Evolutionary conservation across 139 green algal genomes (phyloP).

Genomic region (Eudorina sp.): DNA sequence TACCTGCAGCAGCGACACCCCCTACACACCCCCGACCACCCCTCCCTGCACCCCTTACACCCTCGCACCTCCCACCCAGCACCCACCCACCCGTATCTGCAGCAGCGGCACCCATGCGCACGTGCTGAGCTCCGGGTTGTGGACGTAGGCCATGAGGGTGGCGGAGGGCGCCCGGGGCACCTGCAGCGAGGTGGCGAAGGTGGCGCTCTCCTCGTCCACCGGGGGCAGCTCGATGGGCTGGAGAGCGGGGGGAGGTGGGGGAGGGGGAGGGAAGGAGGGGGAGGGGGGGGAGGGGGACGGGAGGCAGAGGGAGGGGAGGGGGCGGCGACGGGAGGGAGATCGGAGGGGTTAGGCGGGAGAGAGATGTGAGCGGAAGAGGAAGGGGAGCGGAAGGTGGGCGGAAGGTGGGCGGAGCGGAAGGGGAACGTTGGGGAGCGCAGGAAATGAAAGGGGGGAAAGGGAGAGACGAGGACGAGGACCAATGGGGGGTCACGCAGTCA

Average conservation of each 20-base stretch:
- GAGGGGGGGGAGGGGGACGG: not conserved
- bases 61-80: not conserved
- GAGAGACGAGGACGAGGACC: too few species aligned
- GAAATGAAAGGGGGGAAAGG: too few species aligned
- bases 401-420: too few species aligned
- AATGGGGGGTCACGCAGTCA: too few species aligned
- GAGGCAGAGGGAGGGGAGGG: not conserved
- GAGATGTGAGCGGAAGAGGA: too few species aligned
- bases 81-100: constrained; percentile 35
- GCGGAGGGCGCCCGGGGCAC: constrained; percentile 21
- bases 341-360: too few species aligned
- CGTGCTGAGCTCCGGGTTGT: not conserved
- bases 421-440: too few species aligned
- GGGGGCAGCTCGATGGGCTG: constrained; percentile 34
- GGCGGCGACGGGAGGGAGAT: too few species aligned
- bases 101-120: constrained; percentile 58
- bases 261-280: not conserved
- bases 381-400: too few species aligned
- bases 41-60: not conserved
- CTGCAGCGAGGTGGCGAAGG: constrained; percentile 28
- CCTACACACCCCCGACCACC: too few species aligned
- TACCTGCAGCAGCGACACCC: too few species aligned
- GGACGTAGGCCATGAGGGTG: constrained; percentile 27
- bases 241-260: not conserved
- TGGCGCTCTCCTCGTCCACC: not conserved